Base-by-base conservation (phyloP, 2,329 filamentous ascomycete species). In the Ascochyta koolunga region DNA sequence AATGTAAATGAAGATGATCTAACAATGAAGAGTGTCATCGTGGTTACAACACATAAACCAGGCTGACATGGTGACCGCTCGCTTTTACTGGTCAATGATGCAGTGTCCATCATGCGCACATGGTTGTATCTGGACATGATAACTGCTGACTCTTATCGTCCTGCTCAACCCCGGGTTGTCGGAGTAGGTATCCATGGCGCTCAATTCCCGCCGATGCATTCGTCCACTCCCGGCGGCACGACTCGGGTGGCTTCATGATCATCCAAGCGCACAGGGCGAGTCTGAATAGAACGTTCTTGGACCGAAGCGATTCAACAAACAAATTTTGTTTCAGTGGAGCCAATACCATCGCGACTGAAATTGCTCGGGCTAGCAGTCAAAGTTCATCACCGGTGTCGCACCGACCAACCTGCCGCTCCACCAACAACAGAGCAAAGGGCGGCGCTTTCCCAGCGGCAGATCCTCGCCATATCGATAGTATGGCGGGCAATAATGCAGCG, bases 391-490 rank as follows among this genome's bases (percentile, higher is more conserved):
- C 58, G 58, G 57, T 48, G 50, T 58, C 43, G 47, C 51, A 54
- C 60, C 58, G 58, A 55, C 40, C 60, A 55, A 45, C 15, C 24
- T 40, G 42, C 56, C 52, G 54, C 50, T 61, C 43, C 51, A 37
- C 40, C 44, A 54, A 49, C 50, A 51, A 45, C 42, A 22, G 56
- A 36, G 49, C 44, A 54, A 21, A 50, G 24, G 19, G 35, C 43
- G 37, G 29, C 18, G 43, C 41, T 49, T 35, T 50, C 37, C 42
- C 33, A 50, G 48, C 44, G 21, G 54, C 37, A 29, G 52, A 61
- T 54, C 50, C 44, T 56, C 53, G 54, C 48, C 49, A 52, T 57
- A 59, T 59, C 56, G 56, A 59, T 59, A 56, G 19, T 40, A 41
- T 24, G n/a, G 22, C 22, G 35, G 39, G 44, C 37, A 43, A 49